phyloP scores from a whole-genome alignment of 306 rosid species.

The Fragaria ananassa region DNA sequence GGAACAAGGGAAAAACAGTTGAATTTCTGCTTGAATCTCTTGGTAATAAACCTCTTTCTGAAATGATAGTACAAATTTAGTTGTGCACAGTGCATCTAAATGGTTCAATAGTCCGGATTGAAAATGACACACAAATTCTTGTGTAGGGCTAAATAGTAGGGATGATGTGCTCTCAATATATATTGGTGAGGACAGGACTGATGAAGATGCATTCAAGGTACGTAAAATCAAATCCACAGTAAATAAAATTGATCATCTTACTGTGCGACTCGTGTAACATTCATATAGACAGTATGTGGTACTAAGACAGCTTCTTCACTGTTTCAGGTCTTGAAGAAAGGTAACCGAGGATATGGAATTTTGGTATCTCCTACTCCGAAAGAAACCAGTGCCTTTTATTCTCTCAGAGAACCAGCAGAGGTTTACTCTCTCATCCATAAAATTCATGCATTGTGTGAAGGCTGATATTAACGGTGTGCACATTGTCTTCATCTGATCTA shows the following conservation, averaged over 20 bases:
- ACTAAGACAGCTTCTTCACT: not conserved
- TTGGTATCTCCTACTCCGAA: slow-evolving; percentile 68
- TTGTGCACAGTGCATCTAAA: not conserved
- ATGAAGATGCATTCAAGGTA: slow-evolving; percentile 88
- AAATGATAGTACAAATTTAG: not conserved
- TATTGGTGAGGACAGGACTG: slow-evolving; percentile 87
- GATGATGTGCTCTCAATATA: slow-evolving; percentile 73
- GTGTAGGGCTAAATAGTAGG: slow-evolving; percentile 54
- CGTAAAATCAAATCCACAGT: slow-evolving; percentile 22
- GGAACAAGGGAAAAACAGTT: slow-evolving; percentile 99
- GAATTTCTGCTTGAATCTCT: slow-evolving; percentile 86
- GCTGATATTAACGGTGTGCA: not conserved
- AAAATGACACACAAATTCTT: not conserved
- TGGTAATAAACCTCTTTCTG: slow-evolving; percentile 35
- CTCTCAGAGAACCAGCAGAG: slow-evolving; percentile 75
- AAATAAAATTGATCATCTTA: not conserved
- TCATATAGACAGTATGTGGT: not conserved
- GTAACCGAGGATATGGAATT: slow-evolving; percentile 70
- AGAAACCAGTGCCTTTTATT: slow-evolving; percentile 76
- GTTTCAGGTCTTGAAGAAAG: slow-evolving; percentile 57
- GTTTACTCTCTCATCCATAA: slow-evolving; percentile 29
- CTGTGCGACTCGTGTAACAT: not conserved
- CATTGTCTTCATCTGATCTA: not conserved
- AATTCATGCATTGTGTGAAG: not conserved
- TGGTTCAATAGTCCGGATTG: not conserved